Base-by-base conservation (phyloP, 2,329 filamentous ascomycete species). In the Orbilia javanica region DNA sequence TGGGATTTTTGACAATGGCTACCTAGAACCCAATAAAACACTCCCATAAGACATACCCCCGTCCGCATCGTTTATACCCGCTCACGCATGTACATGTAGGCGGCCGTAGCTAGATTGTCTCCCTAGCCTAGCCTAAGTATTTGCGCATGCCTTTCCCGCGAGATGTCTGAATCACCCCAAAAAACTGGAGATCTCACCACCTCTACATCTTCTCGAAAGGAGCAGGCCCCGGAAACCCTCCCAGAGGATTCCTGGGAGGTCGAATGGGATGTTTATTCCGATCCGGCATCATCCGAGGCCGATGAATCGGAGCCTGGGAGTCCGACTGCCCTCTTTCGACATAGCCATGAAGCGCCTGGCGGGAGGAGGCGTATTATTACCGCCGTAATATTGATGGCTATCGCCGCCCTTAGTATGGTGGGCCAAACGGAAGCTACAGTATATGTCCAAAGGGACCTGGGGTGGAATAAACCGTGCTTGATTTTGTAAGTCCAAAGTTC, bases 251-350 rank as follows among this genome's bases (percentile, higher is more conserved):
- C 70, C n/a, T 78, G 74, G 74, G 67, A 78, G 22, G 74, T 78
- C 1, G 74, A 78, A 65, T 78, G 74, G 74, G 74, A 78, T 57
- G 74, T 78, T 15, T 71, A 78, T 55, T 78, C 74, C 7, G 44
- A 64, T 15, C 50, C 57, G 48, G 68, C 52, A 18, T 68, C 74
- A 4, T 55, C 65, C 27, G 65, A 70, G 11, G 65, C 31, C 6
- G 52, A 70, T 13, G 74, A 66, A 10, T 78, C 74, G 3, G 62
- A 67, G 20, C 62, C 63, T 27, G 70, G 70, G 15, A 74, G 63
- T 18, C 70, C 70, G 2, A 74, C 63, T 0, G 53, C 70, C 0
- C 62, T 74, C 1, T 68, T 74, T 55, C 70, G 70, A 29, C 70
- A 55, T 34, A 74, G 25, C 13, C 52, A 62, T 46, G 74, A 72